Evolutionary conservation across 108 stramenopile genomes (phyloP), one percentile per base, ranked within the genome.

Genomic region (Mayamaea pseudoterrestris): DNA sequence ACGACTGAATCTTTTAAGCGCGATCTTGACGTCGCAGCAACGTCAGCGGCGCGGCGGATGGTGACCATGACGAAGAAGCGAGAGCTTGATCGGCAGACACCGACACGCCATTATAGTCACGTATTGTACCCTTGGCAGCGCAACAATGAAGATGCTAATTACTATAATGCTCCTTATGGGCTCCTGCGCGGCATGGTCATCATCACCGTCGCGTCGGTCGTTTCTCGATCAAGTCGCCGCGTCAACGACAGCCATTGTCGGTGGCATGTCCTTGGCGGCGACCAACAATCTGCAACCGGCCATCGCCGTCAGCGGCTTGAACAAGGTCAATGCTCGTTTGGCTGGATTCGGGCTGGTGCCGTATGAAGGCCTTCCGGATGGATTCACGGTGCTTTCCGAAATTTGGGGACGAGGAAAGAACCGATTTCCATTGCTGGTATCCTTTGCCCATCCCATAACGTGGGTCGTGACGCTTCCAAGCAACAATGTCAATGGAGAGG

Each of bases 401-500:
- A 71, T 83, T 31, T 95, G 80, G 40, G 90, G 86, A 20, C 76
- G 70, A 42, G 79, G 80, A 34, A 69, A 66, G 52, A 89, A 93
- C 57, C 74, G 94, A 37, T 78, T 80, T 41, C 84, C 91, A 0
- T 62, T 94, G 25, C 62, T 96, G 2, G 91, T 96, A 40, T 54
- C 71, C 30, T 93, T 91, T 57, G 61, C 55, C 35, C 83, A 84
- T 53, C 93, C 93, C n/a, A 44, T 75, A 27, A 86, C 85, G 39
- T 96, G 95, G 95, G 78, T 96, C 17, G 87, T 94, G 6, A 70
- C 74, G 11, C 46, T 73, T 27, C 95, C 95, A 1, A 80, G 68
- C 57, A 76, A 90, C 22, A 88, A 96, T 68, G 76, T 74, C 9
- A 96, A 96, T 66, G 90, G 90, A 32, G 95, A 96, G 68, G 93